These are phyloP conservation scores for Neurospora intermedia DNA, from an alignment of 495 filamentous ascomycete genomes.

Conservation along the genomic window DNA sequence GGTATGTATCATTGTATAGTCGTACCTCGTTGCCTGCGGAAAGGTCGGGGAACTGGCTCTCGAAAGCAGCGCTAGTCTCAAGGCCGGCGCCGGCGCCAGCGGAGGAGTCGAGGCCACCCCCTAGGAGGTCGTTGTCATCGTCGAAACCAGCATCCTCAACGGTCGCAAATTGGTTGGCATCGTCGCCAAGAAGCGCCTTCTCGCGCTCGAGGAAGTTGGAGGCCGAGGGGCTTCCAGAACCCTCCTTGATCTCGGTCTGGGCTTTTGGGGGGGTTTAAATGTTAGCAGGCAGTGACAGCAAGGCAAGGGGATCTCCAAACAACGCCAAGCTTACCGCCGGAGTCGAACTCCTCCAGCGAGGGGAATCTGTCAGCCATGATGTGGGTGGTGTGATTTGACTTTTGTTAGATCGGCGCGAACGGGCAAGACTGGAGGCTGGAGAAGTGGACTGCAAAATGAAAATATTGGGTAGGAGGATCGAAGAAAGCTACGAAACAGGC, in stretches of 20 bases:
- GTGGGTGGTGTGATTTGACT: neutral
- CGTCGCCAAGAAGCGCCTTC: constrained; percentile 78
- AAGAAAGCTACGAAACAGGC: neutral
- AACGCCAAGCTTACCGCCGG: constrained; percentile 48
- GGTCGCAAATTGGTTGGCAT: constrained; percentile 82
- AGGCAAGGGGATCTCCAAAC: constrained; percentile 5
- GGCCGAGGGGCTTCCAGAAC: constrained; percentile 35
- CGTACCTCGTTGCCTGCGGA: constrained; percentile 71
- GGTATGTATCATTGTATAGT: neutral
- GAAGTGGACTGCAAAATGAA: neutral
- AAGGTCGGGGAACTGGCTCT: constrained; percentile 79
- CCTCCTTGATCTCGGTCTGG: constrained; percentile 36
- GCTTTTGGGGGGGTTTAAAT: constrained; percentile 15
- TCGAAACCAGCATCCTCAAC: constrained; percentile 58
- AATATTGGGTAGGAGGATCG: neutral
- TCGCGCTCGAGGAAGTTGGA: constrained; percentile 86
- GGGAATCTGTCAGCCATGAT: constrained; percentile 94
- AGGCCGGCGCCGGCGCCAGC: constrained; percentile 23
- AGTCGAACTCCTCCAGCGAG: constrained; percentile 90
- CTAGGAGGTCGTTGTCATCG: constrained; percentile 65
- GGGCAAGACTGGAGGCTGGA: neutral
- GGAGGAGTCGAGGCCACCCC: constrained; percentile 41
- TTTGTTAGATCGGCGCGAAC: neutral
- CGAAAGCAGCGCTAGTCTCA: constrained; percentile 51
- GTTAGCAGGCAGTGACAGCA: constrained; percentile 17